phyloP scores from a whole-genome alignment of 1,284 basidiomycete genomes.

The Volvariella volvacea region DNA sequence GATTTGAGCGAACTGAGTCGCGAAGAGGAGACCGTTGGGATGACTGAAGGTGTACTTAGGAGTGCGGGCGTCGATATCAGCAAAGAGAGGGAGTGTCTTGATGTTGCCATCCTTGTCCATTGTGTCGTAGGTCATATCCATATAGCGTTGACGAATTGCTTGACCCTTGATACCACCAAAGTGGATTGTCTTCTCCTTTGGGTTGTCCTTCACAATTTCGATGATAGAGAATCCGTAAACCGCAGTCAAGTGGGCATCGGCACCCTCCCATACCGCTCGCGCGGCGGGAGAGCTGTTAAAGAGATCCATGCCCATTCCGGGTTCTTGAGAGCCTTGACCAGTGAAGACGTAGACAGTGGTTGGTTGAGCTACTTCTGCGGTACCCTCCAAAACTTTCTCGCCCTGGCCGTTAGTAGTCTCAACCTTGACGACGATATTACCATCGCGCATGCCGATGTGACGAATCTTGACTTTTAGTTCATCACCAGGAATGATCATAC shows the following conservation, averaged over 20 bases:
- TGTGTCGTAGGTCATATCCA: constrained; percentile 98
- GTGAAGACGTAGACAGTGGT: constrained; percentile 97
- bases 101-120: constrained; percentile 94
- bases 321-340: constrained; percentile 97
- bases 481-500: constrained; percentile 96
- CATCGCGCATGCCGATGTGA: constrained; percentile 87
- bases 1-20: constrained; percentile 98
- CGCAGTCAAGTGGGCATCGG: constrained; percentile 87
- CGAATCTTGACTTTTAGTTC: constrained; percentile 84
- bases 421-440: constrained; percentile 89
- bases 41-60: constrained; percentile 97
- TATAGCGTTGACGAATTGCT: constrained; percentile 95
- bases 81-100: constrained; percentile 91
- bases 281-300: constrained; percentile 92
- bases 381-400: constrained; percentile 89
- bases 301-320: constrained; percentile 99
- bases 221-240: constrained; percentile 98
- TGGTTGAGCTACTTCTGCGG: constrained; percentile 90
- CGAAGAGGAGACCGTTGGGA: constrained; percentile 91
- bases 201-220: constrained; percentile 97
- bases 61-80: constrained; percentile 88
- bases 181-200: constrained; percentile 96
- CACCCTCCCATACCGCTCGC: constrained; percentile 94
- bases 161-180: constrained; percentile 99
- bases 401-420: constrained; percentile 82